Evolutionary conservation across 2,329 filamentous ascomycete species (phyloP).

Genomic region (Beauveria sp.): DNA sequence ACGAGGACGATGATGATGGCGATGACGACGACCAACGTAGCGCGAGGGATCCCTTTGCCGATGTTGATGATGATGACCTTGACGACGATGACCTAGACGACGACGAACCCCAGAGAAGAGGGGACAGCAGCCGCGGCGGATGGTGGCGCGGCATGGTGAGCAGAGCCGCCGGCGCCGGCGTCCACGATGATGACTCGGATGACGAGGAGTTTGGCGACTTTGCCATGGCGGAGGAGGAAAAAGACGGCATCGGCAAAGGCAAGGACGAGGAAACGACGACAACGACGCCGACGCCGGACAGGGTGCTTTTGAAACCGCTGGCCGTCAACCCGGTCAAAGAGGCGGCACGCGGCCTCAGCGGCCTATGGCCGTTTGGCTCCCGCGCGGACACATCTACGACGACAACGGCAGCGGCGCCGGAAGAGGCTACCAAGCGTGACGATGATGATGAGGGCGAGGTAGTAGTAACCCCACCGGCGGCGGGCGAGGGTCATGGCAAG

Average conservation of each 20-base stretch:
- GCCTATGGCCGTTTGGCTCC: constrained; percentile 51
- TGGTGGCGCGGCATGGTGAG: constrained; percentile 41
- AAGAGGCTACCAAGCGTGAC: constrained; percentile 21
- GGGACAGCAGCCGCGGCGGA: constrained; percentile 27
- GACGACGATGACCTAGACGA: constrained; percentile 28
- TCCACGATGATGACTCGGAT: constrained; percentile 35
- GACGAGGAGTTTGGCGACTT: constrained; percentile 65
- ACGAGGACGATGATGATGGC: constrained; percentile 44
- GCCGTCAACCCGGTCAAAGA: constrained; percentile 43
- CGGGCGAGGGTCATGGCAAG: constrained; percentile 24
- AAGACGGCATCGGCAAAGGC: constrained; percentile 16
- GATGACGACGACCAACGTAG: constrained; percentile 18
- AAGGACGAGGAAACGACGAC: not conserved
- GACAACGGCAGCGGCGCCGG: constrained; percentile 33
- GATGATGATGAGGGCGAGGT: constrained; percentile 20
- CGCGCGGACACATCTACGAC: constrained; percentile 25
- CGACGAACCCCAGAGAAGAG: constrained; percentile 20
- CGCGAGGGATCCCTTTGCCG: constrained; percentile 40
- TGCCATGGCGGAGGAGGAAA: constrained; percentile 51
- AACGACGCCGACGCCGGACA: constrained; percentile 21
- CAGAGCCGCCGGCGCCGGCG: constrained; percentile 27
- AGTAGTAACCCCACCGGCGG: constrained; percentile 8
- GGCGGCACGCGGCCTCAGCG: constrained; percentile 37
- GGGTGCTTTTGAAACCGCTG: constrained; percentile 47
- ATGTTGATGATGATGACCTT: constrained; percentile 39